Conservation (phyloP, 441 rosid species). For the Adansonia rubrostipa region DNA sequence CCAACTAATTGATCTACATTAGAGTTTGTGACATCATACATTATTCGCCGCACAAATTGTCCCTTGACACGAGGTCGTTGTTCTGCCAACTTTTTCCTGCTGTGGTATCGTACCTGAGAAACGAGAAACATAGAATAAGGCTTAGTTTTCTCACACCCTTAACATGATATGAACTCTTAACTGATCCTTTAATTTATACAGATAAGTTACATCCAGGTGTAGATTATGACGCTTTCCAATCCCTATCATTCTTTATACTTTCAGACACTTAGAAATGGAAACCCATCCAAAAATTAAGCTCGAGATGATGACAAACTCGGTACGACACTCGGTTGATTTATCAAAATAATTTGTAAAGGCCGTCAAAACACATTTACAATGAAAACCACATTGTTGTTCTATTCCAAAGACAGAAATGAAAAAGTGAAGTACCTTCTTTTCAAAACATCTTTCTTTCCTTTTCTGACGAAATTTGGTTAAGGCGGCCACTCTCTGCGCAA, state of each 20-base stretch:
- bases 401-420: neutral
- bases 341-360: neutral
- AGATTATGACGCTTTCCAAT: neutral
- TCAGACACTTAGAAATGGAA: neutral
- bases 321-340: neutral
- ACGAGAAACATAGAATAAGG: conserved; percentile 21
- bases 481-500: conserved; percentile 65
- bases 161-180: neutral
- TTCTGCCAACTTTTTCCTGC: conserved; percentile 58
- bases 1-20: neutral
- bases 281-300: neutral
- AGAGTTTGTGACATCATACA: conserved; percentile 26
- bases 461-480: conserved; percentile 71
- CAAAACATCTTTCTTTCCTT: conserved; percentile 86
- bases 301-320: neutral
- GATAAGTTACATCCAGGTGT: neutral
- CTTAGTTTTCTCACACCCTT: neutral
- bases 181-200: neutral
- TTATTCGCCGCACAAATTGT: conserved; percentile 47
- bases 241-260: neutral
- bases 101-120: conserved; percentile 52
- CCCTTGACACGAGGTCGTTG: conserved; percentile 55
- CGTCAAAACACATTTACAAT: neutral
- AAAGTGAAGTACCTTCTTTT: conserved; percentile 59
- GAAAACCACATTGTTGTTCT: conserved; percentile 1